Conservation (phyloP, 148 eudicot species). For the Vaccinium macrocarpon region DNA sequence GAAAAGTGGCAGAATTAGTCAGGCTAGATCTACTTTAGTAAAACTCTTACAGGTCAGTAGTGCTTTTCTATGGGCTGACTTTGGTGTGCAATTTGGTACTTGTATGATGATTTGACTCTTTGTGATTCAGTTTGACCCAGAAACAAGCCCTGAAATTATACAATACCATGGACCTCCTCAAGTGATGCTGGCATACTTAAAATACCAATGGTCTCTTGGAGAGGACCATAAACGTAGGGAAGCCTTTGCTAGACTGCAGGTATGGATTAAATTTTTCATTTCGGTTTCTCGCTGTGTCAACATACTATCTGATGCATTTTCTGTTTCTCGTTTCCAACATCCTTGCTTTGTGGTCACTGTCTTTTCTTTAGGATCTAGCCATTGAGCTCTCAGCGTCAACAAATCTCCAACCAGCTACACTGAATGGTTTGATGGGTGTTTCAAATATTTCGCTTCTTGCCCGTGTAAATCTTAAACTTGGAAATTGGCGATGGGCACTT, state of each 20-base stretch:
- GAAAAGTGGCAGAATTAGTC: conserved; percentile 85
- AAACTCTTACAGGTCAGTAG: conserved; percentile 80
- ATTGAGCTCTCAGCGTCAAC: conserved; percentile 58
- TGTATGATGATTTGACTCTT: conserved; percentile 8
- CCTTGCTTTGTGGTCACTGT: neutral
- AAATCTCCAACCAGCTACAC: conserved; percentile 36
- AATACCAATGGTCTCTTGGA: conserved; percentile 95
- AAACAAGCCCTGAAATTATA: conserved; percentile 64
- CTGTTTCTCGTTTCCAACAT: neutral
- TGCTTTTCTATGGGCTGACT: neutral
- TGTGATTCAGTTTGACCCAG: conserved; percentile 80
- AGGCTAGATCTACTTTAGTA: conserved; percentile 82
- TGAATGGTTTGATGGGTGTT: conserved; percentile 33
- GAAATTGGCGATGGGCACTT: conserved; percentile 87
- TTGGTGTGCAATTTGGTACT: neutral
- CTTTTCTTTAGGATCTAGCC: conserved; percentile 60
- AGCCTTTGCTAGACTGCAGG: conserved; percentile 85
- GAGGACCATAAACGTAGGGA: conserved; percentile 92
- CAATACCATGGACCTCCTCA: conserved; percentile 83
- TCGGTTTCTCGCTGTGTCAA: neutral
- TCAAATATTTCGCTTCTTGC: conserved; percentile 68
- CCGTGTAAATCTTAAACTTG: conserved; percentile 81
- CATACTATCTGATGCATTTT: neutral
- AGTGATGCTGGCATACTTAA: conserved; percentile 85
- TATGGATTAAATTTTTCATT: conserved; percentile 19